phyloP scores from a whole-genome alignment of 2,329 filamentous ascomycete species.

The Macrophomina pseudophaseolina region DNA sequence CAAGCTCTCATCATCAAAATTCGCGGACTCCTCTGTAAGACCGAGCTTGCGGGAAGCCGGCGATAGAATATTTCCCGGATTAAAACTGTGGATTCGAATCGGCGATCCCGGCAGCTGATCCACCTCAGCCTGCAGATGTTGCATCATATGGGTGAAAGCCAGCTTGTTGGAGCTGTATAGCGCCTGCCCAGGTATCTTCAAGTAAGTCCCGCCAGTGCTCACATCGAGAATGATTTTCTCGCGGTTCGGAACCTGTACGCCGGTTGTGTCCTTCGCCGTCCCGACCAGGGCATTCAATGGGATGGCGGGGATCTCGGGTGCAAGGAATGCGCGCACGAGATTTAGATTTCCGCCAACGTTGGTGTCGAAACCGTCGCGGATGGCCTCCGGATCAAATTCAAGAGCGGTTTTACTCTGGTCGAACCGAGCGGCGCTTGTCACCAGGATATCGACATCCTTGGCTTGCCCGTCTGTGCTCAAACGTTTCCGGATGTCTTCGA shows the following conservation, averaged over 20 bases:
- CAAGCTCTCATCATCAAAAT: conserved; percentile 13
- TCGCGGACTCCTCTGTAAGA: not conserved
- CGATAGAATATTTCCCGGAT: not conserved
- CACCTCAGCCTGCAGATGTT: conserved; percentile 24
- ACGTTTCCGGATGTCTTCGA: not conserved
- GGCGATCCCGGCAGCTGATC: not conserved
- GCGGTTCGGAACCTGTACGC: not conserved
- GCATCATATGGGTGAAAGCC: conserved; percentile 20
- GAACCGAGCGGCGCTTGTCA: conserved; percentile 27
- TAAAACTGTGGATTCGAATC: conserved; percentile 1
- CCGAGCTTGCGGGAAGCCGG: not conserved
- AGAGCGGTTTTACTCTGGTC: not conserved
- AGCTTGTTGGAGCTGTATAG: conserved; percentile 28
- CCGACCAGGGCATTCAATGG: not conserved
- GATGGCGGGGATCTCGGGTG: conserved; percentile 15
- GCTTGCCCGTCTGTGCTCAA: not conserved
- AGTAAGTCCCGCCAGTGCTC: conserved; percentile 5
- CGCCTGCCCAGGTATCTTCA: conserved; percentile 17
- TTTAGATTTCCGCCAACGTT: conserved; percentile 29
- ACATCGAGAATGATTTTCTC: conserved; percentile 21
- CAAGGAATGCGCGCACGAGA: conserved; percentile 29
- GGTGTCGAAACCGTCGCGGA: conserved; percentile 25
- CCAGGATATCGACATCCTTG: conserved; percentile 26
- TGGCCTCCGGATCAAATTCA: conserved; percentile 20
- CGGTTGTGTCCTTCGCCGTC: not conserved